phyloP scores from a whole-genome alignment of 2,329 filamentous ascomycete genomes.

The Aspergillus sp. region DNA sequence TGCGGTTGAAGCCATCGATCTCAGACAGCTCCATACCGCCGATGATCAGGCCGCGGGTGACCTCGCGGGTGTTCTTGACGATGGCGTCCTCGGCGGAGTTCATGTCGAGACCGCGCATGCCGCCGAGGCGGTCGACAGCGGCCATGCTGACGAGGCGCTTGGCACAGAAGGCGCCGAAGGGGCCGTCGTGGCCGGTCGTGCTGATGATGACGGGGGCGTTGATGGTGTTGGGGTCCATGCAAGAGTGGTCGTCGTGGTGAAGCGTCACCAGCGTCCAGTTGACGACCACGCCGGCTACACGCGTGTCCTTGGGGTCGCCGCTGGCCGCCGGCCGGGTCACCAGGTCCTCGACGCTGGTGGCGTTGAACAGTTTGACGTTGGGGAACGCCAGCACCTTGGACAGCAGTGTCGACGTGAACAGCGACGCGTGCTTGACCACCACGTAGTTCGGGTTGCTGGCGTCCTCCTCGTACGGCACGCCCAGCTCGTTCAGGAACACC shows the following conservation, averaged over 20 bases:
- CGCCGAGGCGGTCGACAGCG: conserved; percentile 75
- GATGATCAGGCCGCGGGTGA: conserved; percentile 84
- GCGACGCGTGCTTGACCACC: conserved; percentile 88
- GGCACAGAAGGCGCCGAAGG: conserved; percentile 86
- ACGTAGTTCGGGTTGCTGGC: conserved; percentile 83
- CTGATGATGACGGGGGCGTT: conserved; percentile 85
- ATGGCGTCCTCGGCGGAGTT: conserved; percentile 88
- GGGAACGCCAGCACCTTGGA: conserved; percentile 79
- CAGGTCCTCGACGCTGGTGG: conserved; percentile 85
- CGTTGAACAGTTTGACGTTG: conserved; percentile 96
- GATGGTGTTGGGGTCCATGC: conserved; percentile 98
- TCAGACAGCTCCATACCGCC: conserved; percentile 93
- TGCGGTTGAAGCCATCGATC: conserved; percentile 85
- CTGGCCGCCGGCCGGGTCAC: conserved; percentile 68
- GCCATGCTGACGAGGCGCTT: conserved; percentile 91
- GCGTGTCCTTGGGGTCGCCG: conserved; percentile 53
- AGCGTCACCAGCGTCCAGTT: conserved; percentile 93
- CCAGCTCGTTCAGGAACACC: conserved; percentile 75
- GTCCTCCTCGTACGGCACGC: conserved; percentile 83
- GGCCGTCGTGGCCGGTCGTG: conserved; percentile 87
- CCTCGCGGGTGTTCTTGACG: conserved; percentile 84
- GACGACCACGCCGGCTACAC: conserved; percentile 84
- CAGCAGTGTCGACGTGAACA: conserved; percentile 86
- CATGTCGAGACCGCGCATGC: conserved; percentile 94
- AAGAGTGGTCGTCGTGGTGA: conserved; percentile 84